Percentiles rank a stretch among this genome's conserved stretches.
These are phyloP conservation scores for Agaricus sinodeliciosus DNA, from an alignment of 768 basidiomycete genomes.

Conservation along the genomic window DNA sequence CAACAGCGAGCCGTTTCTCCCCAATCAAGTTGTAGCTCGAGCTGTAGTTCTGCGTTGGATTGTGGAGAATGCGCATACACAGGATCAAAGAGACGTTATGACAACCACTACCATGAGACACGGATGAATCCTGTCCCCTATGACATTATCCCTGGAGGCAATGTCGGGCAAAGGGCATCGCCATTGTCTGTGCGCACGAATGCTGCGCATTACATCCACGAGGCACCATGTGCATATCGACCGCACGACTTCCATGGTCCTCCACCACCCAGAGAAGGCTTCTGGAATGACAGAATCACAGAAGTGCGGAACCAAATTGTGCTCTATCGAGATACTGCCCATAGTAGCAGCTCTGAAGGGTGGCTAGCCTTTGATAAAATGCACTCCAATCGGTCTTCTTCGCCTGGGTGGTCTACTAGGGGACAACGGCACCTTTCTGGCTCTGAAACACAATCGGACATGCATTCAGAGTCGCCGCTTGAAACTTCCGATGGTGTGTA, in stretches of 20 bases:
- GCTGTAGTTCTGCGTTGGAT: neutral
- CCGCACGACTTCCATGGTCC: neutral
- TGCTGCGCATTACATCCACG: neutral
- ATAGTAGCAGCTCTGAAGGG: neutral
- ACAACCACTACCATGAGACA: neutral
- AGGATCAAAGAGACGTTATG: neutral
- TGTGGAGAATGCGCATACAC: constrained; percentile 6
- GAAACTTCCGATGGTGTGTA: constrained; percentile 5
- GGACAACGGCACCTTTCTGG: constrained; percentile 5
- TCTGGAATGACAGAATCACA: neutral
- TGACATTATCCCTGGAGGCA: neutral
- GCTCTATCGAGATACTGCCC: neutral
- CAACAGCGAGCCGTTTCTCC: neutral
- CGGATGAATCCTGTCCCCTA: neutral
- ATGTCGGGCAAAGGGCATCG: neutral
- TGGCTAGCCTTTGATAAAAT: neutral
- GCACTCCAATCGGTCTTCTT: constrained; percentile 4
- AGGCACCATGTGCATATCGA: constrained; percentile 1
- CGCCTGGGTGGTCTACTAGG: constrained; percentile 3
- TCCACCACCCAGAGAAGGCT: constrained; percentile 2
- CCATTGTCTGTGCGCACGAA: neutral
- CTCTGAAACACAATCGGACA: constrained; percentile 5
- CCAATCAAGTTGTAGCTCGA: neutral
- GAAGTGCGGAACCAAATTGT: constrained; percentile 5
- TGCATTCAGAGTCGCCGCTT: neutral